phyloP scores from a whole-genome alignment of 192 early-diverging fungal species.

The Coemansia sp. region DNA sequence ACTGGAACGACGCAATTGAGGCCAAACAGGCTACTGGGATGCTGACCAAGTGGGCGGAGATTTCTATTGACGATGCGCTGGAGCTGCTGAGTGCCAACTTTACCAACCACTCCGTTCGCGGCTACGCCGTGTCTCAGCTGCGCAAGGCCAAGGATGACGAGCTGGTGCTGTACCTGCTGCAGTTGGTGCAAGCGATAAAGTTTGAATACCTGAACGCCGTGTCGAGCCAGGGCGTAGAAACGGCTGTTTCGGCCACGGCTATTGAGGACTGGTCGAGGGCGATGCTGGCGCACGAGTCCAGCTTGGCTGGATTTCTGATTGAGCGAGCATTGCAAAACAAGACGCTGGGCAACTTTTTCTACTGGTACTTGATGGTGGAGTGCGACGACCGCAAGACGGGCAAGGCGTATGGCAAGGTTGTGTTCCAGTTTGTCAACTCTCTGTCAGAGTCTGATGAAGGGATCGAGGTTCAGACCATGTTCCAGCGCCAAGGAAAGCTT shows the following conservation, averaged over 20 bases:
- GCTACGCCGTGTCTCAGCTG: conserved; percentile 85
- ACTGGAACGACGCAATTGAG: conserved; percentile 90
- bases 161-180: conserved; percentile 86
- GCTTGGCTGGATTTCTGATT: conserved; percentile 83
- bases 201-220: conserved; percentile 74
- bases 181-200: conserved; percentile 95
- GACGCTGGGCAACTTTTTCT: conserved; percentile 87
- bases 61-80: conserved; percentile 92
- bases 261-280: conserved; percentile 18
- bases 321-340: conserved; percentile 79
- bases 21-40: conserved; percentile 87
- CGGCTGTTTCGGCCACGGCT: conserved; percentile 1
- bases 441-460: conserved; percentile 60
- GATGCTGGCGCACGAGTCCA: conserved; percentile 55
- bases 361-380: conserved; percentile 98
- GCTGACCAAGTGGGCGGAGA: conserved; percentile 81
- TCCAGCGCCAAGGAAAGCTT: conserved; percentile 81
- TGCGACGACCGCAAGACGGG: conserved; percentile 80
- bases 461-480: conserved; percentile 61
- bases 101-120: conserved; percentile 73
- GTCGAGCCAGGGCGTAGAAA: conserved; percentile 25
- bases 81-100: conserved; percentile 90
- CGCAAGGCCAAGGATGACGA: conserved; percentile 94
- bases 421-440: conserved; percentile 72
- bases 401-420: conserved; percentile 82